Conservation (phyloP, 2,329 filamentous ascomycete species). For the Colletotrichum sp. region DNA sequence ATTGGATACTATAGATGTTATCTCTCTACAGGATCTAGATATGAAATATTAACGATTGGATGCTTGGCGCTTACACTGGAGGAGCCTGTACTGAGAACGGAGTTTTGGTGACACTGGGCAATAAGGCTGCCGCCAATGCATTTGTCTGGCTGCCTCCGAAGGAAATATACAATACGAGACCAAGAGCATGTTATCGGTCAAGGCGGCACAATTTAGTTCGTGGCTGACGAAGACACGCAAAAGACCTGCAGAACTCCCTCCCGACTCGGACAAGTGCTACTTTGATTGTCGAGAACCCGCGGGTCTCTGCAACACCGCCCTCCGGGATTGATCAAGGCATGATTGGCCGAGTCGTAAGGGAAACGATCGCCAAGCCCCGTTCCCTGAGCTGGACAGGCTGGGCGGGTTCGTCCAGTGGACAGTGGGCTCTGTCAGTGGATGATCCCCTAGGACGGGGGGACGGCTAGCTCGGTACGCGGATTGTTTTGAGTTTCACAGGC, state of each 20-base stretch:
- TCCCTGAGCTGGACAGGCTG: slow-evolving; percentile 7
- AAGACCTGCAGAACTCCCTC: not conserved
- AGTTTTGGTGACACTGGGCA: not conserved
- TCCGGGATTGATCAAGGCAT: not conserved
- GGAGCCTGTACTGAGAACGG: not conserved
- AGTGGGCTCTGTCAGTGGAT: not conserved
- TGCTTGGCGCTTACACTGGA: not conserved
- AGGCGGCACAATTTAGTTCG: not conserved
- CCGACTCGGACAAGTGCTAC: slow-evolving; percentile 8
- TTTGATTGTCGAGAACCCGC: not conserved
- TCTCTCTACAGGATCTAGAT: slow-evolving; percentile 2
- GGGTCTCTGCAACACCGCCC: not conserved
- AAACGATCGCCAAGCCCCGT: slow-evolving; percentile 16
- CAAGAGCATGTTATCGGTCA: not conserved
- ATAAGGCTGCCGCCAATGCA: not conserved
- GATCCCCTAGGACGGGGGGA: not conserved
- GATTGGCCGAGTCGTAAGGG: slow-evolving; percentile 12
- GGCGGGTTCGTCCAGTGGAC: slow-evolving; percentile 1
- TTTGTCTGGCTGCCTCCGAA: not conserved
- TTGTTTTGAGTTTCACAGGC: slow-evolving; percentile 19
- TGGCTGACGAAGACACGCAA: slow-evolving; percentile 5
- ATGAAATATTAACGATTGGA: not conserved
- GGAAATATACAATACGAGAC: not conserved
- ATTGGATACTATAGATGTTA: slow-evolving; percentile 7
- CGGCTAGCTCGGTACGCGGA: slow-evolving; percentile 12